Percentiles rank a stretch among this genome's conserved stretches.
phyloP scores from a whole-genome alignment of 2,329 filamentous ascomycete genomes.

The Calonectria leucothoes region DNA sequence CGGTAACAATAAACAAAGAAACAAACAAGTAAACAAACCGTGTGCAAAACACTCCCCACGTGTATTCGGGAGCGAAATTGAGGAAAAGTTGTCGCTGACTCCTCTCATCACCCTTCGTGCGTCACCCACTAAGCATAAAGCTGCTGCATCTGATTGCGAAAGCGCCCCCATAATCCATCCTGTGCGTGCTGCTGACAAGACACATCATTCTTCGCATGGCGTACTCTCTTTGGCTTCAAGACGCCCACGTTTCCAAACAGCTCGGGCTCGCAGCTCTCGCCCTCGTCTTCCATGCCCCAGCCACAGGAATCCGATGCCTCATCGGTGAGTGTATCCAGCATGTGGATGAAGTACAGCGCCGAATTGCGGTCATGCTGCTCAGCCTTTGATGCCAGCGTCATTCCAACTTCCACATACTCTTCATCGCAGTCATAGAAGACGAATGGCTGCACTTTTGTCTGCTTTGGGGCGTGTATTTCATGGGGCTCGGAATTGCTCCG shows the following conservation, averaged over 20 bases:
- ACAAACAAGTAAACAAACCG: too few relatives aligned
- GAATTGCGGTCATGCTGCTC: not conserved
- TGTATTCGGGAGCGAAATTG: not conserved
- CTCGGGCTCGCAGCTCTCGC: not conserved
- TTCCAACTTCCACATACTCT: not conserved
- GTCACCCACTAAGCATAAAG: not conserved
- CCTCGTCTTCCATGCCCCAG: not conserved
- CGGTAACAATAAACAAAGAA: too few relatives aligned
- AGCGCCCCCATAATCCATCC: rapidly evolving
- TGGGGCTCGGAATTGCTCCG: not conserved
- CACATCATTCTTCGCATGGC: not conserved
- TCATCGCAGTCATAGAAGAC: not conserved
- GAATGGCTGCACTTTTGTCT: too few relatives aligned
- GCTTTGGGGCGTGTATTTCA: not conserved
- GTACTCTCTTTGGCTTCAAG: not conserved
- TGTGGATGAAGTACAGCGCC: not conserved
- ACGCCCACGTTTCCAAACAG: not conserved
- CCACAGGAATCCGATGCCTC: too few relatives aligned
- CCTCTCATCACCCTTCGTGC: not conserved
- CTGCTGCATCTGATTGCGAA: not conserved
- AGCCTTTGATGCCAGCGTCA: not conserved
- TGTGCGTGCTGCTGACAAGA: not conserved
- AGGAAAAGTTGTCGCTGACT: rapidly evolving
- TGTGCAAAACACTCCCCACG: too few relatives aligned
- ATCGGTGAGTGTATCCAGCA: not conserved